These are phyloP conservation scores for Sclerotinia borealis DNA, from an alignment of 2,329 filamentous ascomycete genomes.

Conservation along the genomic window DNA sequence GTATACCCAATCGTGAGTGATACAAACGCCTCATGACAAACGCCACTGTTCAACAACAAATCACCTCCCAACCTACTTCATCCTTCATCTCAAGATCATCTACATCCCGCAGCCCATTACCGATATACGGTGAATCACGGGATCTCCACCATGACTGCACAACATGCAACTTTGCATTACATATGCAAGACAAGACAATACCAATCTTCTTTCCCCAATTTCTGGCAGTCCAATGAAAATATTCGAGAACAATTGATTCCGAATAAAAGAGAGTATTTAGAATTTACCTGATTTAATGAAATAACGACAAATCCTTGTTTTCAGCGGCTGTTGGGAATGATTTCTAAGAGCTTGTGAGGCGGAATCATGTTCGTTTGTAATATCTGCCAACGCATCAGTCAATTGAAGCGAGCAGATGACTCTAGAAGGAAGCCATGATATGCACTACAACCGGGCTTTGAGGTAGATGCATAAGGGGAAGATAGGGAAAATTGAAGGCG, in stretches of 20 bases:
- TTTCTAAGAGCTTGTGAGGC: conserved; percentile 19
- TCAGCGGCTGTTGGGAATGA: conserved; percentile 16
- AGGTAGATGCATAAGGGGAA: conserved; percentile 16
- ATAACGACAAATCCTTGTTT: conserved; percentile 30
- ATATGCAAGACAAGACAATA: conserved; percentile 21
- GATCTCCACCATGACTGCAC: conserved; percentile 27
- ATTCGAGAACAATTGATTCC: conserved; percentile 16
- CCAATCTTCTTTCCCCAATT: conserved; percentile 5
- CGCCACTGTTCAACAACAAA: conserved; percentile 10
- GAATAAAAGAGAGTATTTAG: conserved; percentile 11
- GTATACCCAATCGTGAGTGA: conserved; percentile 7
- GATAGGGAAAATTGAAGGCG: conserved; percentile 9
- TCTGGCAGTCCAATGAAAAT: conserved; percentile 28
- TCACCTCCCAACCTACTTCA: conserved; percentile 1
- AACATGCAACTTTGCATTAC: conserved; percentile 22
- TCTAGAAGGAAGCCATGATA: conserved; percentile 15
- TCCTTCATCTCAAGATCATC: conserved; percentile 2
- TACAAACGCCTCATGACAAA: conserved; percentile 18
- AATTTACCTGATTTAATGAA: conserved; percentile 28
- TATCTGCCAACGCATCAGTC: conserved; percentile 30
- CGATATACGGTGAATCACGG: conserved; percentile 26
- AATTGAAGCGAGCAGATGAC: conserved; percentile 23
- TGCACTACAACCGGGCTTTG: conserved; percentile 22
- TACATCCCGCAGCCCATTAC: conserved; percentile 14
- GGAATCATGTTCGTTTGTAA: conserved; percentile 23